Conservation (phyloP, 495 filamentous ascomycete species). For the Aspergillus cristatus region DNA sequence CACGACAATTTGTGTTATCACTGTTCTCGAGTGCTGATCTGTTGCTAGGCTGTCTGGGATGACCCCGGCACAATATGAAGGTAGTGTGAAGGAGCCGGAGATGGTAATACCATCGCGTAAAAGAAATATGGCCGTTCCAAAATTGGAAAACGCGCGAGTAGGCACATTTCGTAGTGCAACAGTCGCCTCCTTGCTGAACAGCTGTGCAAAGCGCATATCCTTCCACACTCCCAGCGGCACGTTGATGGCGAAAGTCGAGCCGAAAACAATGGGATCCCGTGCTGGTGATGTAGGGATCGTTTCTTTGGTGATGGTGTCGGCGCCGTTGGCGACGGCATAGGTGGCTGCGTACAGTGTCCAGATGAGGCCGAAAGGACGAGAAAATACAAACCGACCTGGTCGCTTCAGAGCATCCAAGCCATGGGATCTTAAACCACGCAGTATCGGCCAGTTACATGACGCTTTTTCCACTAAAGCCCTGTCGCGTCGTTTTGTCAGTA, state of each 20-base stretch:
- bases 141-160: slow-evolving; percentile 7
- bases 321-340: slow-evolving; percentile 23
- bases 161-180: slow-evolving; percentile 7
- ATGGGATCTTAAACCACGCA: slow-evolving; percentile 19
- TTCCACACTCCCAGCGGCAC: slow-evolving; percentile 29
- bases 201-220: slow-evolving; percentile 26
- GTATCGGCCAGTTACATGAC: slow-evolving; percentile 15
- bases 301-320: slow-evolving; percentile 19
- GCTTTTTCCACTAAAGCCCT: slow-evolving; percentile 25
- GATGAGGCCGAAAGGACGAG: slow-evolving; percentile 17
- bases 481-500: not conserved
- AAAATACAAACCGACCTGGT: slow-evolving; percentile 15
- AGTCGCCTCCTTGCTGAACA: slow-evolving; percentile 14
- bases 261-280: slow-evolving; percentile 13
- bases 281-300: slow-evolving; percentile 11
- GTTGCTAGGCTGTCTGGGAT: slow-evolving; percentile 18
- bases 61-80: slow-evolving; percentile 10
- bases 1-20: slow-evolving; percentile 24
- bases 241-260: slow-evolving; percentile 21
- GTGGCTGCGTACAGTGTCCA: slow-evolving; percentile 27
- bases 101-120: slow-evolving; percentile 29
- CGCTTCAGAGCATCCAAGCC: slow-evolving; percentile 11
- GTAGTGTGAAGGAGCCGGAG: slow-evolving; percentile 29
- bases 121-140: slow-evolving; percentile 43
- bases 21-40: slow-evolving; percentile 17